A percentile compares a stretch with the other conserved stretches of the same genome.
phyloP scores from a whole-genome alignment of 1,284 basidiomycete genomes.

The Bjerkandera adusta region DNA sequence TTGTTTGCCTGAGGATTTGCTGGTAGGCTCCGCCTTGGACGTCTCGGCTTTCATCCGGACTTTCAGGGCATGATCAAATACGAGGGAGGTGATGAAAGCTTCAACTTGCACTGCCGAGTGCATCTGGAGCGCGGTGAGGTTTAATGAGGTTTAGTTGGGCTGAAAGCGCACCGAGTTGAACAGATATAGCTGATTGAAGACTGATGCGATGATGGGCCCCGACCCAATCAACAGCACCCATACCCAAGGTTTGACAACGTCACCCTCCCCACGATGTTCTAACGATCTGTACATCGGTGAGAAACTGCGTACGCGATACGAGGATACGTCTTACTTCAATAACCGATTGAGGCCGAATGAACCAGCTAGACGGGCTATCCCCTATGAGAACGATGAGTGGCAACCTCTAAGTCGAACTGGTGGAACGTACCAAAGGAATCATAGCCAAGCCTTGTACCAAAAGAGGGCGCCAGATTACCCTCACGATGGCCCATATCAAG shows the following conservation, averaged over 20 bases:
- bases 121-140: constrained; percentile 18
- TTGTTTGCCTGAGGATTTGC: constrained; percentile 22
- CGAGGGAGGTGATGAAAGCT: constrained; percentile 51
- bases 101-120: constrained; percentile 46
- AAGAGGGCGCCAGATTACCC: constrained; percentile 11
- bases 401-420: constrained; percentile 16
- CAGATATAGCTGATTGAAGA: constrained; percentile 42
- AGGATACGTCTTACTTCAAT: constrained; percentile 31
- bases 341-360: constrained; percentile 47
- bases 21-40: constrained; percentile 1
- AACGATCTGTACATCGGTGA: constrained; percentile 32
- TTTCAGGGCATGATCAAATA: constrained; percentile 57
- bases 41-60: constrained; percentile 44
- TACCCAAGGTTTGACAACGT: constrained; percentile 47
- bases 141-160: constrained; percentile 5
- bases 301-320: constrained; percentile 2
- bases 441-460: constrained; percentile 19
- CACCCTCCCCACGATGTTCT: constrained; percentile 34
- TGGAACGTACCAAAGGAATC: constrained; percentile 7
- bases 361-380: constrained; percentile 29
- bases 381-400: neutral
- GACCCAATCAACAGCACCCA: constrained; percentile 65
- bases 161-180: constrained; percentile 34
- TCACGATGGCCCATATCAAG: constrained; percentile 18
- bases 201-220: constrained; percentile 45